These are phyloP conservation scores for Multifurca ochricompacta DNA, from an alignment of 768 basidiomycete genomes.

Conservation along the genomic window DNA sequence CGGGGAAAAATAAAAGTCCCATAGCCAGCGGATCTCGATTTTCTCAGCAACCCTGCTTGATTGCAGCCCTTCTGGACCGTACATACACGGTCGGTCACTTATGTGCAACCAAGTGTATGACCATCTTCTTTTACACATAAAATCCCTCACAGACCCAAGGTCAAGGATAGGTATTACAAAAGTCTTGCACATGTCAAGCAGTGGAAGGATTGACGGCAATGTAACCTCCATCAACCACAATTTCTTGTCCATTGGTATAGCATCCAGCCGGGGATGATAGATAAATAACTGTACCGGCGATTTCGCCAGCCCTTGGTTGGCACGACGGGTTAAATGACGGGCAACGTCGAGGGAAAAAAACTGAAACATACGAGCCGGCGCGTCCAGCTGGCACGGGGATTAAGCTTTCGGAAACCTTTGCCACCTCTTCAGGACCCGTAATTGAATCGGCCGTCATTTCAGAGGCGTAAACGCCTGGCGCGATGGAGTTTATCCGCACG, in stretches of 20 bases:
- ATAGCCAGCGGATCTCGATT: not conserved
- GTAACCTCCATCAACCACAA: constrained; percentile 71
- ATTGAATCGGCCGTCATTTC: constrained; percentile 63
- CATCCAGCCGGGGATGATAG: constrained; percentile 65
- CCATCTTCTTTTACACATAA: not conserved
- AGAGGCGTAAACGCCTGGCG: constrained; percentile 69
- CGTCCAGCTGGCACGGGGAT: constrained; percentile 52
- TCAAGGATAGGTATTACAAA: not conserved
- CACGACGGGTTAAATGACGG: not conserved
- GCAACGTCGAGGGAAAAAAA: too few relatives aligned
- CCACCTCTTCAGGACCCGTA: constrained; percentile 36
- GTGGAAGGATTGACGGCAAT: constrained; percentile 62
- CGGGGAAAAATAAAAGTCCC: not conserved
- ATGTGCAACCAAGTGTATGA: too few relatives aligned
- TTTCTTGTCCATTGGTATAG: constrained; percentile 73
- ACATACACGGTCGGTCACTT: too few relatives aligned
- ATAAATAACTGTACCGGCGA: constrained; percentile 72
- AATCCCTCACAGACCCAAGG: not conserved
- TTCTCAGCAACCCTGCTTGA: too few relatives aligned
- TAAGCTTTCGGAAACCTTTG: constrained; percentile 54
- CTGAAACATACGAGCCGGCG: constrained; percentile 64
- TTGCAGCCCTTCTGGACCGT: too few relatives aligned
- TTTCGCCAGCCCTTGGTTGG: constrained; percentile 53
- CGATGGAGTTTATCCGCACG: constrained; percentile 63
- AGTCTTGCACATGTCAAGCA: constrained; percentile 24